Evolutionary conservation across 306 rosid species (phyloP).

Genomic region (Sesbania bispinosa): DNA sequence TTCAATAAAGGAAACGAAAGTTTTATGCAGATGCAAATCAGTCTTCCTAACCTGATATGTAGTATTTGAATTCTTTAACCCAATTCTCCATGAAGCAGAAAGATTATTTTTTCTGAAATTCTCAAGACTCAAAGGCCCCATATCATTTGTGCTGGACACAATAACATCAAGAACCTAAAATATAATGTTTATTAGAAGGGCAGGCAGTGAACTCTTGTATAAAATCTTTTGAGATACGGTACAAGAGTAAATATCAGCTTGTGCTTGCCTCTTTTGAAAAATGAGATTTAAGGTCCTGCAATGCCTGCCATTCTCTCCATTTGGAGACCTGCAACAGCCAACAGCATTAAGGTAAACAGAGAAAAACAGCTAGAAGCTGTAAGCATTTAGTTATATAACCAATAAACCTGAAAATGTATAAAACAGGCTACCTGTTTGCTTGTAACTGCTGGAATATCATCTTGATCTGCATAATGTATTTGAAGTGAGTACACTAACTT

Average conservation of each 20-base stretch:
- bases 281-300: slow-evolving; percentile 59
- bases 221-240: slow-evolving; percentile 19
- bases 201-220: slow-evolving; percentile 11
- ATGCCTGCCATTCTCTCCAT: slow-evolving; percentile 65
- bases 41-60: slow-evolving; percentile 57
- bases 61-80: slow-evolving; percentile 38
- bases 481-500: slow-evolving; percentile 20
- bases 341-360: background rate
- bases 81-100: slow-evolving; percentile 83
- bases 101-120: slow-evolving; percentile 65
- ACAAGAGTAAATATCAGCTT: slow-evolving; percentile 7
- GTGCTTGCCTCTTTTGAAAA: slow-evolving; percentile 82
- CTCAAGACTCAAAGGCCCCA: slow-evolving; percentile 86
- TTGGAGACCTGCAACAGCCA: slow-evolving; percentile 50
- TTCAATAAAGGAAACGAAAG: background rate
- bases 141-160: slow-evolving; percentile 63
- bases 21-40: slow-evolving; percentile 16
- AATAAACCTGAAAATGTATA: slow-evolving; percentile 8
- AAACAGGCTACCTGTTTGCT: slow-evolving; percentile 45
- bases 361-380: slow-evolving; percentile 6
- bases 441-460: slow-evolving; percentile 32
- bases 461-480: slow-evolving; percentile 56
- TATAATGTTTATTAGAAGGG: slow-evolving; percentile 22
- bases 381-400: background rate
- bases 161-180: slow-evolving; percentile 80